Conservation (phyloP, 1,284 basidiomycete species). For the Chondrostereum purpureum region DNA sequence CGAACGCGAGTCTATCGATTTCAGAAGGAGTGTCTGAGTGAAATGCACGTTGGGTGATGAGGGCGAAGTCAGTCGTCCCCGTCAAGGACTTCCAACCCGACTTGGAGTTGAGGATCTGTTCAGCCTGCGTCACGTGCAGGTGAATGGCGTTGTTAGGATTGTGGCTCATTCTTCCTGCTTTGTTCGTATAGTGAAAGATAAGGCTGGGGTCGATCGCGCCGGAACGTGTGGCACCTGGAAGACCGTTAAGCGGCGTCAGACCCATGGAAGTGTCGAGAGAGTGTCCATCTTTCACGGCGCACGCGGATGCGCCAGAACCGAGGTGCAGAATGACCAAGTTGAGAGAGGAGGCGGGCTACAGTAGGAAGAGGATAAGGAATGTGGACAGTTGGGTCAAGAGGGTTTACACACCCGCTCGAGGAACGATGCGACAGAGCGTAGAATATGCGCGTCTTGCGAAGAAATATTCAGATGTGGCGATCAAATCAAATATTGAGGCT, state of each 20-base stretch:
- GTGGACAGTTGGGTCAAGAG: neutral
- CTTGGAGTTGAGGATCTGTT: conserved; percentile 72
- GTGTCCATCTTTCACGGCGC: conserved; percentile 63
- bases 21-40: conserved; percentile 23
- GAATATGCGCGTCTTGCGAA: conserved; percentile 54
- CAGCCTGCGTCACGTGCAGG: conserved; percentile 69
- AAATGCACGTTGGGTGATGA: conserved; percentile 45
- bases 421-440: conserved; percentile 49
- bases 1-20: conserved; percentile 55
- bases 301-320: conserved; percentile 80
- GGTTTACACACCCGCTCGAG: conserved; percentile 50
- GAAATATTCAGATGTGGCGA: conserved; percentile 12
- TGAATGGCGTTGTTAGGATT: conserved; percentile 39
- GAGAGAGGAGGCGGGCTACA: conserved; percentile 27
- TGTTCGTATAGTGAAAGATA: conserved; percentile 79
- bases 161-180: conserved; percentile 50
- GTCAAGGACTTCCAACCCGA: conserved; percentile 70
- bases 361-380: neutral
- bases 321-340: conserved; percentile 80
- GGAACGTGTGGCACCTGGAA: conserved; percentile 83
- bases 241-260: conserved; percentile 68
- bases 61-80: conserved; percentile 74
- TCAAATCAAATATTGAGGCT: conserved; percentile 18
- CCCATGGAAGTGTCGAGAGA: conserved; percentile 83
- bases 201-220: conserved; percentile 79